Evolutionary conservation across 2,329 filamentous ascomycete species (phyloP), one percentile per base, ranked within the genome.

Genomic region (Colletotrichum sp.): DNA sequence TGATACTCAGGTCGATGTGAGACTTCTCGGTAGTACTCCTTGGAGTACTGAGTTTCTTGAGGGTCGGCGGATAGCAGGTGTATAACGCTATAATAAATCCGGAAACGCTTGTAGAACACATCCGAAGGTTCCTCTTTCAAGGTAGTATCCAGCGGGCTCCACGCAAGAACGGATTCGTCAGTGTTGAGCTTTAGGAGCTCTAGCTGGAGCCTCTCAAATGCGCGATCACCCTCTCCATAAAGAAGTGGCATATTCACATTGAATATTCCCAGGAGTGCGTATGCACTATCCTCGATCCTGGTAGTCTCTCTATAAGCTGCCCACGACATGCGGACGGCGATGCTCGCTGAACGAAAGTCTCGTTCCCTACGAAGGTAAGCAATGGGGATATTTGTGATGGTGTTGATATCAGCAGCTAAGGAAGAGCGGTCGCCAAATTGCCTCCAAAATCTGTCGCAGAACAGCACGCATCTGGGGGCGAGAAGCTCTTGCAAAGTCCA

Each of bases 181-280:
- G 75, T 21, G 2, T 70, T 71, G 2, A 66, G 12, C 6, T 68
- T 71, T 6, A 79, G 55, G 21, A 83, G 80, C 32, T 82, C 80
- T 6, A 80, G 76, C 26, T 82, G 81, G 1, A 83, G 67, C 10
- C 81, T 71, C 15, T 71, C 26, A 34, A 82, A 83, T 5, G 80
- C 80, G 34, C 68, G 62, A 2, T 57, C 57, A 2, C 80, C 79
- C 44, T 84, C 83, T 10, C 81, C 82, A 44, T 83, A 83, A 2
- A 82, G 68, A 12, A 83, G 72, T 2, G 80, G 78, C 78, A 84
- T 81, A 18, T 77, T 79, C 0, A 84, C 72, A 8, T 76, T 78
- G 12, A 84, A 82, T 7, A 83, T 69, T 0, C 83, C 83, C 4
- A 84, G 70, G 0, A 84, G 69, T 9, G 78, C 81, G 57, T 83